Evolutionary conservation across 495 filamentous ascomycete species (phyloP), one percentile per base, ranked within the genome.

Genomic region (Lepidopterella palustris): DNA sequence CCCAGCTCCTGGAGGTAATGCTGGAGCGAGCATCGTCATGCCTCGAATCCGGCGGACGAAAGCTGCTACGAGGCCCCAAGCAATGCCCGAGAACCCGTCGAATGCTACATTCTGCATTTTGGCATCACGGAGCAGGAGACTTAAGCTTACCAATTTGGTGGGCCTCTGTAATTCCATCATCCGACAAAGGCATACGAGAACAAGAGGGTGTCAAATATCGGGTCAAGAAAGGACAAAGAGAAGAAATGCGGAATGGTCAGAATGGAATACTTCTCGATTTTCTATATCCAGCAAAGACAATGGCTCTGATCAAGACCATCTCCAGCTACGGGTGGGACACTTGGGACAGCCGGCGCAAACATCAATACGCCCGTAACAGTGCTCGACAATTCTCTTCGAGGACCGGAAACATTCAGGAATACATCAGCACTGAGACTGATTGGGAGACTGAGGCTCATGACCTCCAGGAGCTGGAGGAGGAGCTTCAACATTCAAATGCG

Each of bases 1-100:
- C 35, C 51, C 13, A 54, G 10, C 27, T 13, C 27, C 27, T 18
- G 27, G 10, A 55, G 61, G 57, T 58, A 31, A 68, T 68, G 65
- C 58, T 68, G 25, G 65, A 68, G 61, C 65, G 65, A 29, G 61
- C 65, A 58, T 61, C 65, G 55, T 55, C 61, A 68, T 68, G 65
- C 47, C 65, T 68, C 61, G 65, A 68, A 59, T 32, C 61, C 42
- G 60, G 64, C 53, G 62, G 65, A 53, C 65, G 61, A 57, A 49
- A 61, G 20, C 61, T 68, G 40, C 39, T 68, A 21, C 61, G 53
- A 59, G 45, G 53, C 47, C 50, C 56, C 54, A 64, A 61, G 35
- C 61, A 32, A 58, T 61, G 51, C 51, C n/a, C 53, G 42, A 56
- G 57, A 47, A 63, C 28, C 35, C 61, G 65, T 35, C 61, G 65